Evolutionary conservation across 352 stramenopile species (phyloP).

Genomic region (Phytophthora parvispora): DNA sequence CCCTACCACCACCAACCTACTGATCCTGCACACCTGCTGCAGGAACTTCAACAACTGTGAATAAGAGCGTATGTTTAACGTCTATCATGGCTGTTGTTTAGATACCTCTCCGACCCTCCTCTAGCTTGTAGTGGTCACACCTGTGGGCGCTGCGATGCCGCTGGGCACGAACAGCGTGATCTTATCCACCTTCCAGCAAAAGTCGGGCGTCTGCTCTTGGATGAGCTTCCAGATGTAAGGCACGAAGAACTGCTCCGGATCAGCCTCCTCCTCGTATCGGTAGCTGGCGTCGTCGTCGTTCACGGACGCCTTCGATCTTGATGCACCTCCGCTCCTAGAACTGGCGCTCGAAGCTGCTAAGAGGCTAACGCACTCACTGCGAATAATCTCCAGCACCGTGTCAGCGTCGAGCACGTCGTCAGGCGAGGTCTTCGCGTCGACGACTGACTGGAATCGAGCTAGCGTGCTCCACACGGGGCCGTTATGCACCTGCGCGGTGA

Average conservation of each 20-base stretch:
- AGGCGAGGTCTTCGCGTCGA: conserved; percentile 70
- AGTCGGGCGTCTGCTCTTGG: conserved; percentile 79
- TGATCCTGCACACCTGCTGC: background rate
- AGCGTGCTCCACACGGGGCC: conserved; percentile 74
- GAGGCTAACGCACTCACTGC: conserved; percentile 71
- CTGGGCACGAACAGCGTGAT: conserved; percentile 78
- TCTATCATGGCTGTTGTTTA: conserved; percentile 14
- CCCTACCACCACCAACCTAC: conserved; percentile 10
- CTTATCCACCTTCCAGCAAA: conserved; percentile 85
- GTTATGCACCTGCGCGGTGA: conserved; percentile 69
- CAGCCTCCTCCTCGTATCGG: conserved; percentile 78
- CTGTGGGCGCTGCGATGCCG: conserved; percentile 11
- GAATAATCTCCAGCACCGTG: conserved; percentile 74
- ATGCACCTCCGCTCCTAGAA: conserved; percentile 9
- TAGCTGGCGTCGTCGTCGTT: conserved; percentile 81
- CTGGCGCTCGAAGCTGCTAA: conserved; percentile 56
- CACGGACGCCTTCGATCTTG: conserved; percentile 18
- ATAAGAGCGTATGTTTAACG: conserved; percentile 31
- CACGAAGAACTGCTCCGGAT: conserved; percentile 84
- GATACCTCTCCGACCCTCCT: background rate
- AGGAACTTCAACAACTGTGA: conserved; percentile 33
- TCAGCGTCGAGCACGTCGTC: conserved; percentile 71
- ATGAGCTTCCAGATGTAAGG: conserved; percentile 85
- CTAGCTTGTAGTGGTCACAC: conserved; percentile 30
- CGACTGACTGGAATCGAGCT: conserved; percentile 63